Base-by-base conservation (phyloP, 2,329 filamentous ascomycete species). In the Neofusicoccum cordaticola region DNA sequence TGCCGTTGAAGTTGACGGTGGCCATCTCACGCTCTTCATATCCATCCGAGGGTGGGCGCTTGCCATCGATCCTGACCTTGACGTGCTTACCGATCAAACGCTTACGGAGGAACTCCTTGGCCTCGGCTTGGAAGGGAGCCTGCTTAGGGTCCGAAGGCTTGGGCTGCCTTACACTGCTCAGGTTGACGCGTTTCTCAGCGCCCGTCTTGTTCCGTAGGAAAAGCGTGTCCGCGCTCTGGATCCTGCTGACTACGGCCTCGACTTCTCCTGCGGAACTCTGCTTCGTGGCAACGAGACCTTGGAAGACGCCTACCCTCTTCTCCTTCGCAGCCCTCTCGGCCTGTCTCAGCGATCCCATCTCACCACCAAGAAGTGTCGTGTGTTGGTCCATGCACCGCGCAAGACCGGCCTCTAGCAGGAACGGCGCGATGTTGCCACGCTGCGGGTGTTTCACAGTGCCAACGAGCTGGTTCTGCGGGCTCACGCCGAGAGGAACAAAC, bases 1-100 rank as follows among this genome's bases (percentile, higher is more conserved):
- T 95, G 78, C 89, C 90, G 75, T 91, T 91, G 61, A 90, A 84
- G 1, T 87, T 89, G 50, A 99, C 86, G 1, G 94, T 97, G 47
- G 92, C 94, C 73, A 99, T 95, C 69, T 99, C 95, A 63, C 93
- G 90, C 73, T 95, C 93, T 73, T 98, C 94, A 69, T 93, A 99
- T 9, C 91, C 93, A 68, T 97, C 94, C 2, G 85, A 90, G 2
- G 92, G 93, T 48, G 94, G 90, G 79, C 95, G 93, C 77, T 92
- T 92, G 65, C 95, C 95, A 75, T 99, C 93, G 66, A 97, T 88
- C 62, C 86, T 90, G 64, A 97, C 87, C 76, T 90, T 91, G 69
- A 98, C 92, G 69, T 97, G 92, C 83, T 99, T 99, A 67, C 93
- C 95, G 73, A 99, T 99, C 37, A 97, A 79, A 77, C 89, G 92